Percentiles rank a stretch among this genome's conserved stretches.
Evolutionary conservation across 805 yeast genomes (phyloP).

Genomic region (Monosporozyma unispora): DNA sequence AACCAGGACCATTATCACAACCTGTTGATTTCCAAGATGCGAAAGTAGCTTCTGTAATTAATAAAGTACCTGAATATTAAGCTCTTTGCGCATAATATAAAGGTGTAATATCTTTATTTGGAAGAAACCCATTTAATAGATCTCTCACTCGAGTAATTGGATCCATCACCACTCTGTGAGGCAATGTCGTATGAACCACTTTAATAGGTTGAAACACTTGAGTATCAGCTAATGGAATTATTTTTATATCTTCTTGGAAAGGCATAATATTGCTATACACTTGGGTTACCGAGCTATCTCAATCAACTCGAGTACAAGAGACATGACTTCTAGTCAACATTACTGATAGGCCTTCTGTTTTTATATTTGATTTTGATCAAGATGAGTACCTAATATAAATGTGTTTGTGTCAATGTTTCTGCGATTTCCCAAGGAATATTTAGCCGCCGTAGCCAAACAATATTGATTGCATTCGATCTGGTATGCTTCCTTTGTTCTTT

Average conservation of each 20-base stretch:
- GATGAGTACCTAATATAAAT: too few species aligned
- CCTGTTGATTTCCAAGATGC: constrained; percentile 35
- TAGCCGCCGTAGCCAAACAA: too few species aligned
- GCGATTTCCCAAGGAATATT: too few species aligned
- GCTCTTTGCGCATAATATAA: constrained; percentile 50
- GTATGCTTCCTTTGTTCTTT: too few species aligned
- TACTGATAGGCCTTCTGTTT: too few species aligned
- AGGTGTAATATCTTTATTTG: constrained; percentile 34
- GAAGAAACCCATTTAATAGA: constrained; percentile 27
- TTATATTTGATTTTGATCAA: too few species aligned
- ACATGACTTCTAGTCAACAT: too few species aligned
- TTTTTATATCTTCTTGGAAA: constrained; percentile 20
- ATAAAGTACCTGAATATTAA: constrained; percentile 42
- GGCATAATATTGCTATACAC: constrained; percentile 8
- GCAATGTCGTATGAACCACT: constrained; percentile 32
- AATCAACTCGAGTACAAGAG: too few species aligned
- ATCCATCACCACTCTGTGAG: constrained; percentile 32
- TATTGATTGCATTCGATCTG: too few species aligned
- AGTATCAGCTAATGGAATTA: constrained; percentile 28
- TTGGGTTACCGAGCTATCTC: too few species aligned
- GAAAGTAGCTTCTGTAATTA: constrained; percentile 50
- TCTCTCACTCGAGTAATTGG: constrained; percentile 41
- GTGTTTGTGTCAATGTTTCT: too few species aligned
- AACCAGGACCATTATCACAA: constrained; percentile 38
- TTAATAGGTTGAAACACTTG: constrained; percentile 38